A percentile compares a stretch with the other conserved stretches of the same genome.
These are phyloP conservation scores for Geotrichum histeridarum DNA, from an alignment of 1,139 yeast species.

Conservation along the genomic window DNA sequence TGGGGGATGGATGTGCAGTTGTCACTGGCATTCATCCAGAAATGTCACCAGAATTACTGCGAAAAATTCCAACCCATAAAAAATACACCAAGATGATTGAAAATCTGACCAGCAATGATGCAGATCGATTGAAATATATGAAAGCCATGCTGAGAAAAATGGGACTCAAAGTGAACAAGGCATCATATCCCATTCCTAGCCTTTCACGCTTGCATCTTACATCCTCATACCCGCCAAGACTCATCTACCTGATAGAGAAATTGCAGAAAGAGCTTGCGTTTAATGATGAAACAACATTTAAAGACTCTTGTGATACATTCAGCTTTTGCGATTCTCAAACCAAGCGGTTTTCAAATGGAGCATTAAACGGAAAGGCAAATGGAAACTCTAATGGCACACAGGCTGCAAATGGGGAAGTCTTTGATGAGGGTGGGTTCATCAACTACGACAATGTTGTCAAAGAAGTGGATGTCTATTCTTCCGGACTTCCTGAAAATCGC, in stretches of 20 bases:
- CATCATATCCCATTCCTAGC: constrained; percentile 51
- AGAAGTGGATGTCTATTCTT: constrained; percentile 47
- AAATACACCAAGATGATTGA: constrained; percentile 41
- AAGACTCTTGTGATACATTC: constrained; percentile 18
- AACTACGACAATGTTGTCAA: constrained; percentile 55
- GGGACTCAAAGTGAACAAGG: constrained; percentile 61
- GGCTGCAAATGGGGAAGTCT: background rate
- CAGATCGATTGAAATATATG: constrained; percentile 51
- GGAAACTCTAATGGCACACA: background rate
- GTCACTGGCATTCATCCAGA: constrained; percentile 93
- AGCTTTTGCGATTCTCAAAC: constrained; percentile 16
- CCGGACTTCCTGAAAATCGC: constrained; percentile 42
- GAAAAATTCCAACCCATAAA: constrained; percentile 29
- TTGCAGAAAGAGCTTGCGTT: constrained; percentile 26
- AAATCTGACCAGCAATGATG: constrained; percentile 44
- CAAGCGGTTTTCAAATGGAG: background rate
- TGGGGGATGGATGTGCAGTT: constrained; percentile 72
- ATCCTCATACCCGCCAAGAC: constrained; percentile 32
- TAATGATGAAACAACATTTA: background rate
- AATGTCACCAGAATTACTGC: constrained; percentile 55
- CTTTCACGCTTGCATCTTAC: constrained; percentile 58
- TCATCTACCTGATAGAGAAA: constrained; percentile 32
- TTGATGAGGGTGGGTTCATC: background rate
- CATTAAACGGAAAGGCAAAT: no score
- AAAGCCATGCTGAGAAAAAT: constrained; percentile 51